These are phyloP conservation scores for Ogataea haglerorum DNA, from an alignment of 805 yeast species.

Conservation along the genomic window DNA sequence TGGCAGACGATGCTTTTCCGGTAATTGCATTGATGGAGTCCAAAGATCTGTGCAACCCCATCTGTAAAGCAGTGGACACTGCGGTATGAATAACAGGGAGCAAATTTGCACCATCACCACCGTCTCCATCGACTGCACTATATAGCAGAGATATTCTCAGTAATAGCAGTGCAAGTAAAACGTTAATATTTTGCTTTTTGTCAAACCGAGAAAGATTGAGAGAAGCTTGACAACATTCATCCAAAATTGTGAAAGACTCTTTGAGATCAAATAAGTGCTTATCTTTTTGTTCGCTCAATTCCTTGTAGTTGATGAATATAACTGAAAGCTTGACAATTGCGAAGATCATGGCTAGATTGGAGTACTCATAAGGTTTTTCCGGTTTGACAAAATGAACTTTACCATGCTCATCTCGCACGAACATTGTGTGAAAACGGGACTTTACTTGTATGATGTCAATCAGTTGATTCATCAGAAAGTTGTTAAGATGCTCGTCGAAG, in stretches of 20 bases:
- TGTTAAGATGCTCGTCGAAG: conserved; percentile 17
- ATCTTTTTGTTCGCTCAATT: not conserved
- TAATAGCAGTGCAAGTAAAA: conserved; percentile 15
- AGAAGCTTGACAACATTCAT: conserved; percentile 3
- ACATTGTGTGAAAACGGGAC: conserved; percentile 10
- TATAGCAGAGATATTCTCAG: conserved; percentile 7
- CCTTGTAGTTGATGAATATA: conserved; percentile 5
- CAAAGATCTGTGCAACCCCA: conserved; percentile 24
- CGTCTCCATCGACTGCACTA: conserved; percentile 14
- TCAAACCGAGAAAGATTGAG: conserved; percentile 12
- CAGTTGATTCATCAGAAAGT: conserved; percentile 9
- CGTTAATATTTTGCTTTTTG: conserved; percentile 16
- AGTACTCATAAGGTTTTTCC: conserved; percentile 8
- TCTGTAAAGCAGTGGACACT: conserved; percentile 14
- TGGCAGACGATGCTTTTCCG: not conserved
- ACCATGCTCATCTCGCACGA: conserved; percentile 8
- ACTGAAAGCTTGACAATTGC: conserved; percentile 11
- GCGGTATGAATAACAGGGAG: conserved; percentile 8
- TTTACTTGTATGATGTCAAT: conserved; percentile 13
- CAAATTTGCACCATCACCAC: conserved; percentile 19
- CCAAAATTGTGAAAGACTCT: conserved; percentile 3
- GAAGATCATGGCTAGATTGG: conserved; percentile 19
- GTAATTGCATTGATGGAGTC: conserved; percentile 3
- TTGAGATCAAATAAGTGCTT: conserved; percentile 5
- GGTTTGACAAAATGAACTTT: conserved; percentile 8